Evolutionary conservation across 2,329 filamentous ascomycete species (phyloP), one percentile per base, ranked within the genome.

Genomic region (Claviceps sp.): DNA sequence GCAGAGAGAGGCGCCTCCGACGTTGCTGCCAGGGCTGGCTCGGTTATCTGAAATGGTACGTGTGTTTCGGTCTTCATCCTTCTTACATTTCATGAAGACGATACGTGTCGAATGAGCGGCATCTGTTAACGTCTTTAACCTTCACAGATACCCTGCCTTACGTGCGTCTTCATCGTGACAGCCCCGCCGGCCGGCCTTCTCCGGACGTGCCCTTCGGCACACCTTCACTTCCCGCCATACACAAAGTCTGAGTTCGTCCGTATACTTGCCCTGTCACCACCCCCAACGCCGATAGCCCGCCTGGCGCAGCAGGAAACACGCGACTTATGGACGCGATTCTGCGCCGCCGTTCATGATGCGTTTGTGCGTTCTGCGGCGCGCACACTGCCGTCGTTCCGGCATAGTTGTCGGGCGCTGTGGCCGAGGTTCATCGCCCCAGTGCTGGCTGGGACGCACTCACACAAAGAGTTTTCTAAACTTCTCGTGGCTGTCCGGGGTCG

Each of bases 201-300:
- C 8, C 84, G 87, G 58, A 75, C 79, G 7, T 72, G 85, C 4
- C 82, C 84, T 5, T 77, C 84, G 0, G 82, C 89, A 2, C 83
- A 93, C 65, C 73, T 97, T 26, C 80, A 86, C 62, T 97, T 97
- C 63, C 80, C 88, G 1, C 77, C 87, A 2, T 98, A 97, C 68
- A 83, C 79, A 11, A 90, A 93, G 60, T 67, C 80, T 52, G 87
- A 96, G 60, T 84, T 88, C 51, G 76, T 94, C 50, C 72, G 78
- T 42, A 94, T 98, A 57, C 72, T 96, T 26, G 75, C 82, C n/a
- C 70, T 74, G 6, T 70, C 67, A 2, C 71, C 72, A 2, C 20
- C 41, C 20, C 71, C 73, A 0, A 54, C 61, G 1, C 54, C 70
- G 11, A 73, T 71, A 58, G 70, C 64, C 61, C 81, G 72, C 69